Conservation (phyloP, 108 stramenopile genomes). For the Nannochloropsis gaditana region DNA sequence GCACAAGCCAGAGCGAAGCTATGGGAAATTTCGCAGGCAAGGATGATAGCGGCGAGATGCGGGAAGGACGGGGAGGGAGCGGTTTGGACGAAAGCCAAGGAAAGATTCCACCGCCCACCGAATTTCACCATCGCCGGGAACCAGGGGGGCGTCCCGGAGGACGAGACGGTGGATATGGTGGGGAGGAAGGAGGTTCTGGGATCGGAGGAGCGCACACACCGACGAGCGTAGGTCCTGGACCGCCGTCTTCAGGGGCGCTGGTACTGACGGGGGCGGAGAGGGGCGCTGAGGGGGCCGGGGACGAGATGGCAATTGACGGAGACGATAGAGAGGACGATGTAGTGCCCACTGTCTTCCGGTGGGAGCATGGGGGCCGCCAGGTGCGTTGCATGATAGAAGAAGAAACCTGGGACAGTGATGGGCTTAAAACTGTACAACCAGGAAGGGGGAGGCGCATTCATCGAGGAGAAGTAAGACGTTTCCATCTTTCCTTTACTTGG, state of each 20-base stretch:
- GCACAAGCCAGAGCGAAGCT: background rate
- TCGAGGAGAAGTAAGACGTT: background rate
- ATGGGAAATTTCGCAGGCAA: constrained; percentile 13
- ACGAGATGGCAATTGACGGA: constrained; percentile 23
- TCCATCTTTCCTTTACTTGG: background rate
- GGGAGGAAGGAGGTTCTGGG: constrained; percentile 26
- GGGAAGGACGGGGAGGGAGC: background rate
- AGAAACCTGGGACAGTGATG: background rate
- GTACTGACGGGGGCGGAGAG: background rate
- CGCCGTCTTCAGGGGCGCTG: background rate
- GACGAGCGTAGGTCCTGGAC: background rate
- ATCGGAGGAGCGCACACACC: constrained; percentile 25
- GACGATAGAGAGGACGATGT: constrained; percentile 63
- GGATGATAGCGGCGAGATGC: background rate
- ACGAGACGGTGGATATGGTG: constrained; percentile 16
- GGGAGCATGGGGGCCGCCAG: constrained; percentile 97
- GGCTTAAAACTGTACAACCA: too few relatives aligned
- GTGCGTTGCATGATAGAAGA: constrained; percentile 38
- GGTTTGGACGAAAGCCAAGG: background rate
- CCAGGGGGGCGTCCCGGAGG: background rate
- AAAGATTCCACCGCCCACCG: background rate
- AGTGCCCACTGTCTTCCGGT: constrained; percentile 94
- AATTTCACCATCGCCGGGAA: constrained; percentile 17
- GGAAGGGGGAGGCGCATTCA: too few relatives aligned
- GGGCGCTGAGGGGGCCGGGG: constrained; percentile 23